Percentiles rank a stretch among this genome's conserved stretches.
Conservation (phyloP, 306 rosid genomes). For the Prunus dulcis region DNA sequence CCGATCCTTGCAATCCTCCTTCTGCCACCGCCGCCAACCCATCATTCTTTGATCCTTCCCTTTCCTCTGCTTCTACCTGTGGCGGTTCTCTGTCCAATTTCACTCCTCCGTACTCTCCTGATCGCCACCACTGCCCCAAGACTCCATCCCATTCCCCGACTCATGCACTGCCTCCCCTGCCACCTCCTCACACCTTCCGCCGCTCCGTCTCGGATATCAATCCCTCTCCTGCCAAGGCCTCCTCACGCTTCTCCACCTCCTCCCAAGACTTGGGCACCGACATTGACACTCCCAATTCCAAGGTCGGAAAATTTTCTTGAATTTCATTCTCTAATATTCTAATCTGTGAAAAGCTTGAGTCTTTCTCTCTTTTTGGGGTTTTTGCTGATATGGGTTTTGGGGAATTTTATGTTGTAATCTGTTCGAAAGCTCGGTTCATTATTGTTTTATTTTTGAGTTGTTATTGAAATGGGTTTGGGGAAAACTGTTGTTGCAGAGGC, state of each 20-base stretch:
- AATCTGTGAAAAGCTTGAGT: background rate
- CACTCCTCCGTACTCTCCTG: background rate
- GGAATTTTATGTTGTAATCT: conserved; percentile 6
- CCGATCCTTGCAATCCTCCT: conserved; percentile 25
- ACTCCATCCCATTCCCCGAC: background rate
- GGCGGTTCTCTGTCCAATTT: background rate
- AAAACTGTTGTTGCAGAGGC: conserved; percentile 32
- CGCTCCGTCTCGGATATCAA: conserved; percentile 24
- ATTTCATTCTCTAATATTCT: background rate
- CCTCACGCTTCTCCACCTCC: conserved; percentile 20
- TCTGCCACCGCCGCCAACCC: background rate
- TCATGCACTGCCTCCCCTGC: background rate
- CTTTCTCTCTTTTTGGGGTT: background rate
- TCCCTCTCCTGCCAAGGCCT: conserved; percentile 19
- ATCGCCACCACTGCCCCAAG: background rate
- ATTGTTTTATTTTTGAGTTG: background rate
- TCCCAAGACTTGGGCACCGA: conserved; percentile 13
- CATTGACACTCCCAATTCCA: conserved; percentile 24
- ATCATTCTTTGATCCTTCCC: background rate
- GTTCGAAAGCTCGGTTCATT: background rate
- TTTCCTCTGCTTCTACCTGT: background rate
- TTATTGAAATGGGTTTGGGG: background rate
- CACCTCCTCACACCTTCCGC: conserved; percentile 5
- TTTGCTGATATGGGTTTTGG: conserved; percentile 1
- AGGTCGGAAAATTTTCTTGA: conserved; percentile 13